These are phyloP conservation scores for Krasilnikovozyma curviuscula DNA, from an alignment of 768 basidiomycete species.

Conservation along the genomic window DNA sequence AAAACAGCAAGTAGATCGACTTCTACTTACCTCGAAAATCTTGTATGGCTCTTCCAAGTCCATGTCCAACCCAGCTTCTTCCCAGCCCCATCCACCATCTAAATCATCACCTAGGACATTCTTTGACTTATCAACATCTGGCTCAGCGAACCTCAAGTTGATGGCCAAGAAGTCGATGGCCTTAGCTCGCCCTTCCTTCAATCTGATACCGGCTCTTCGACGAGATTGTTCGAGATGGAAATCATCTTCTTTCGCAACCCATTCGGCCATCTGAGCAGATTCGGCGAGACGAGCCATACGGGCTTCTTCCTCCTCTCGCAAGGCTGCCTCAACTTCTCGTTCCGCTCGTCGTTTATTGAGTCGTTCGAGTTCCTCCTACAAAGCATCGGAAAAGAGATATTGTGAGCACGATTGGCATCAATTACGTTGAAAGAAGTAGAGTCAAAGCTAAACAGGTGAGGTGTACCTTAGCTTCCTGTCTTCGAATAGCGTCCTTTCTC, in stretches of 20 bases:
- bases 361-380: slow-evolving; percentile 65
- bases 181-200: slow-evolving; percentile 90
- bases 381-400: background rate
- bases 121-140: slow-evolving; percentile 20
- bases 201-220: slow-evolving; percentile 71
- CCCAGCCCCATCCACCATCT: slow-evolving; percentile 42
- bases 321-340: slow-evolving; percentile 66
- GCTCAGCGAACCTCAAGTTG: slow-evolving; percentile 77
- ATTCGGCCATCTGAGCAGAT: slow-evolving; percentile 93
- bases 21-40: slow-evolving; percentile 71
- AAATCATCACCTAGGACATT: slow-evolving; percentile 42
- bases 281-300: slow-evolving; percentile 75
- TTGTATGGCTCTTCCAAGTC: slow-evolving; percentile 97
- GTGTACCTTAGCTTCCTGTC: slow-evolving; percentile 57
- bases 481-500: slow-evolving; percentile 53
- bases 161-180: slow-evolving; percentile 96
- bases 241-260: slow-evolving; percentile 90
- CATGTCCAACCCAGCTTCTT: slow-evolving; percentile 82
- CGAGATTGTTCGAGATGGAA: slow-evolving; percentile 93
- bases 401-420: background rate
- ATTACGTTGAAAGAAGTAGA: background rate
- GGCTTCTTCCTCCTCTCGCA: slow-evolving; percentile 83
- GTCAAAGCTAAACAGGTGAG: background rate
- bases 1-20: background rate
- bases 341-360: slow-evolving; percentile 79